Evolutionary conservation across 768 basidiomycete species (phyloP), one percentile per base, ranked within the genome.

Genomic region (Boletus subcaerulescens): DNA sequence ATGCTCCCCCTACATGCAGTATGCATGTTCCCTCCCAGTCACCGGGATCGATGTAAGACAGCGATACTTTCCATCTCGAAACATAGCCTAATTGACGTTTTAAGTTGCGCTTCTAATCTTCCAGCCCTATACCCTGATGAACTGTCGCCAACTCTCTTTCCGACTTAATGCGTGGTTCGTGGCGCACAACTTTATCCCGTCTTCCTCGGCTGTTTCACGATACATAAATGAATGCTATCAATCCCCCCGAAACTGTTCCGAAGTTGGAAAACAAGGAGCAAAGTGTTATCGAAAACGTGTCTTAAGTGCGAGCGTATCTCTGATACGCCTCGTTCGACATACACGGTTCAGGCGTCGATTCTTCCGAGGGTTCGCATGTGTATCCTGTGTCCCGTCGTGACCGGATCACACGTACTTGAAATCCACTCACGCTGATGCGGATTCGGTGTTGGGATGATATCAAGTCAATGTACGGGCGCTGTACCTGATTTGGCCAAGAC

Each of bases 351-450:
- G 22, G 12, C 43, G 12, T 35, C 22, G 10, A 32, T 48, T 50
- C 50, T 53, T 53, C 62, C 58, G 62, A 64, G 62, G 61, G 59
- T 39, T 33, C 38, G 1, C 3, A 12, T 13, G 24, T 45, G 32
- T 15, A 43, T 53, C 39, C 17, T 22, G 26, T 33, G 0, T 22
- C n/a, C 10, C 50, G 26, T 43, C 33, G 2, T 40, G 44, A 41
- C 57, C 8, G 20, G 35, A 35, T 45, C 48, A 47, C 33, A 29
- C 22, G 20, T 24, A 2, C 20, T 42, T 26, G 32, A 5, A 35
- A 32, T 44, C 29, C 44, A 50, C 35, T 45, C 24, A 59, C 35
- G 42, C 33, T 20, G 48, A 24, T 24, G 24, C 24, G 24, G 24
- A 26, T 39, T 10, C 22, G 20, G 40, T 44, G 45, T 29, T 48